Evolutionary conservation across 345 rosid species (phyloP).

Genomic region (Populus euphratica): DNA sequence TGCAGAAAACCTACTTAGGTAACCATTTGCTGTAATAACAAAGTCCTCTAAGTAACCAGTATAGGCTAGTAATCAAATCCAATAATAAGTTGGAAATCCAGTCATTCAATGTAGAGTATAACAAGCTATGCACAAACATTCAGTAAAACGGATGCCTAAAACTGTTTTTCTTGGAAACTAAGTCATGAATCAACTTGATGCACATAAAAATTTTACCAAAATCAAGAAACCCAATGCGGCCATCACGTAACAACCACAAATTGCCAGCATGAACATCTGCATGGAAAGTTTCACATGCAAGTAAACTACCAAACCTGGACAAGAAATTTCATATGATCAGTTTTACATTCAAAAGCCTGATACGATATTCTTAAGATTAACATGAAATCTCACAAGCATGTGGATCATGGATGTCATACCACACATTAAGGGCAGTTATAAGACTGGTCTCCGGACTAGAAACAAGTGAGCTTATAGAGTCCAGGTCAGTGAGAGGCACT

Average conservation of each 20-base stretch:
- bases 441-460: slow-evolving; percentile 84
- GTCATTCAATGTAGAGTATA: not conserved
- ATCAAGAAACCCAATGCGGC: slow-evolving; percentile 97
- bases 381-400: slow-evolving; percentile 9
- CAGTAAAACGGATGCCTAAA: not conserved
- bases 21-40: not conserved
- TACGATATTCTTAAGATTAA: not conserved
- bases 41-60: not conserved
- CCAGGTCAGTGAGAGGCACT: slow-evolving; percentile 94
- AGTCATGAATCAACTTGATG: not conserved
- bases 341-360: not conserved
- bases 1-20: not conserved
- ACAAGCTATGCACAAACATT: not conserved
- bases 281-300: slow-evolving; percentile 91
- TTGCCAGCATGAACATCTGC: slow-evolving; percentile 99
- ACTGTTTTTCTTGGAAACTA: not conserved
- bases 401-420: slow-evolving; percentile 43
- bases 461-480: slow-evolving; percentile 87
- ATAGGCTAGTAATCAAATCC: not conserved
- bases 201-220: slow-evolving; percentile 48
- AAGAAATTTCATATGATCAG: slow-evolving; percentile 5
- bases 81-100: not conserved
- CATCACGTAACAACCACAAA: slow-evolving; percentile 89
- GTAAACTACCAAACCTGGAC: slow-evolving; percentile 93
- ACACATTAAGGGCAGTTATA: slow-evolving; percentile 90